A percentile compares a stretch with the other conserved stretches of the same genome.
Evolutionary conservation across 495 filamentous ascomycete species (phyloP).

Genomic region (Tetracladium setigerum): DNA sequence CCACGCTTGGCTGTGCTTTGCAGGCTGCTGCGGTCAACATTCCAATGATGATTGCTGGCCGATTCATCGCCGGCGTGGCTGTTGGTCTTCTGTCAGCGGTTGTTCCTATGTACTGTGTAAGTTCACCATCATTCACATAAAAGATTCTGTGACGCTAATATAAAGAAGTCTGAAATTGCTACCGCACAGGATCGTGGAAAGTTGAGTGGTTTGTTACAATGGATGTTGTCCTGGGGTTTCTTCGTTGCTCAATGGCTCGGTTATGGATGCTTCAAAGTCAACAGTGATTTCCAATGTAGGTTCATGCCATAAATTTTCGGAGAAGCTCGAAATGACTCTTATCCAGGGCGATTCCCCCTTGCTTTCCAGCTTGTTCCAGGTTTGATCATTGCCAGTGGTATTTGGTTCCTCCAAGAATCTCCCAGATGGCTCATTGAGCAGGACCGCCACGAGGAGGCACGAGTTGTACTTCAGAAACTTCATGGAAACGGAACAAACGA

Average conservation of each 20-base stretch:
- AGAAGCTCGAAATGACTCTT: slow-evolving; percentile 9
- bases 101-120: slow-evolving; percentile 34
- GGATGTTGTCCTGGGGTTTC: slow-evolving; percentile 16
- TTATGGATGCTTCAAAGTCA: slow-evolving; percentile 10
- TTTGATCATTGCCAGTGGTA: slow-evolving; percentile 37
- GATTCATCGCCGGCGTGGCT: slow-evolving; percentile 39
- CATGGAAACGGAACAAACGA: slow-evolving; percentile 39
- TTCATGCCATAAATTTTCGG: background rate
- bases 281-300: slow-evolving; percentile 13
- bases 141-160: background rate
- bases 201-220: slow-evolving; percentile 12
- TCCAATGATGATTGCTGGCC: slow-evolving; percentile 23
- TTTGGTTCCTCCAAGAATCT: slow-evolving; percentile 46
- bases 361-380: slow-evolving; percentile 45
- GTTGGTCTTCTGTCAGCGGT: slow-evolving; percentile 28
- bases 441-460: slow-evolving; percentile 36
- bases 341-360: slow-evolving; percentile 49
- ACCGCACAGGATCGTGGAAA: slow-evolving; percentile 6
- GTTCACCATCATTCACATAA: background rate
- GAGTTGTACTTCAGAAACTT: slow-evolving; percentile 32
- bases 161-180: slow-evolving; percentile 13
- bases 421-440: slow-evolving; percentile 51
- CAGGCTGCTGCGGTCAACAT: slow-evolving; percentile 11
- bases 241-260: slow-evolving; percentile 17
- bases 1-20: slow-evolving; percentile 14